Evolutionary conservation across 805 yeast species (phyloP), one percentile per base, ranked within the genome.

Genomic region (Metschnikowia borealis): DNA sequence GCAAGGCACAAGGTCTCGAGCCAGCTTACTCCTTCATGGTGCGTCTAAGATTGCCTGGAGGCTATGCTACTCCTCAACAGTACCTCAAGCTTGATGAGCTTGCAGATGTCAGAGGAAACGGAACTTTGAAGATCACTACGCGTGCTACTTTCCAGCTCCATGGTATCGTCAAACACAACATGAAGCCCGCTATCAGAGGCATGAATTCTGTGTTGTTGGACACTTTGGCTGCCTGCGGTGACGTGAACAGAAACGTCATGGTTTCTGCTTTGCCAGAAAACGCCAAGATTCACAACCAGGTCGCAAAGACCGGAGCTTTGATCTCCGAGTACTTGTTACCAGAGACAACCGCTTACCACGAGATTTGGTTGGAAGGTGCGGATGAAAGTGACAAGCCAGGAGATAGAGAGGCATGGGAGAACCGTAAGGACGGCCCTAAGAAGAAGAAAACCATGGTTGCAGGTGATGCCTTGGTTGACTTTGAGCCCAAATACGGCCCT

Each of bases 1-100:
- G 97, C 65, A 92, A 91, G 72, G 81, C 88, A 44, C 89, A 87
- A 65, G 97, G 98, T 40, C 68, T 88, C 55, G 98, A 92, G 71
- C 98, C 98, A 15, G 96, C 95, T 46, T 92, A 88, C 68, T 80
- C 95, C n/a, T 92, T 92, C 71, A 92, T 92, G 98, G 91, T 90
- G 15, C 87, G 98, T 73, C 89, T 89, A 49, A 84, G 98, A 71
- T 77, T 92, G 60, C 97, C 98, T 41, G 97, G 97, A 62, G 96
- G 97, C 63, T 80, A 78, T 47, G 85, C 97, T 5, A 79, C 89
- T 17, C 96, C 97, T 6, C 77, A 77, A 38, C 98, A 92, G 69
- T 92, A 97, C 90, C 77, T 92, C 52, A 80, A 81, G 56, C 78
- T 92, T 65, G 96, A 92, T 68, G 83, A 84, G 62, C 77, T 92